Percentiles rank a stretch among this genome's conserved stretches.
Conservation (phyloP, 2,329 filamentous ascomycete species). For the Aureobasidium sp. region DNA sequence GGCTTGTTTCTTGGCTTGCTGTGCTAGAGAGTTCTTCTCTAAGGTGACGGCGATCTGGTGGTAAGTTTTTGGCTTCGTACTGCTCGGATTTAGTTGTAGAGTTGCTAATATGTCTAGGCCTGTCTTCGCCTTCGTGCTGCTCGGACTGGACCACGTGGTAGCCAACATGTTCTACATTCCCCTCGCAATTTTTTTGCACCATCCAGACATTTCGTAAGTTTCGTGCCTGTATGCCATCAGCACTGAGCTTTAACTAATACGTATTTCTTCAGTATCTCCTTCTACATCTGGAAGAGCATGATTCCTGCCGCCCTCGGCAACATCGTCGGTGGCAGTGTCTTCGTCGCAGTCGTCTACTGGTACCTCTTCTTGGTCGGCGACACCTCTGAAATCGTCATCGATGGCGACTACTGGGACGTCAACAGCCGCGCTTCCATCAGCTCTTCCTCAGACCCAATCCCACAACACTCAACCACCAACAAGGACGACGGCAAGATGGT, state of each 20-base stretch:
- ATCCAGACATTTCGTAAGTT: conserved; percentile 36
- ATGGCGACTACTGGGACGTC: conserved; percentile 2
- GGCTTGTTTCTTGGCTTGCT: conserved; percentile 41
- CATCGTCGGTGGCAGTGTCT: conserved; percentile 44
- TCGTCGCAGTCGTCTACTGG: conserved; percentile 44
- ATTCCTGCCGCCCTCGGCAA: conserved; percentile 47
- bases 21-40: conserved; percentile 42
- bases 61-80: too few species aligned
- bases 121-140: conserved; percentile 43
- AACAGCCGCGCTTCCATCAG: not conserved
- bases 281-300: conserved; percentile 52
- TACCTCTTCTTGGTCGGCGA: conserved; percentile 27
- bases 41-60: conserved; percentile 31
- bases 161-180: conserved; percentile 44
- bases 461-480: not conserved
- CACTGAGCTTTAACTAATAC: too few species aligned
- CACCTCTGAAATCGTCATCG: not conserved
- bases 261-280: not conserved
- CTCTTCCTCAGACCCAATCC: not conserved
- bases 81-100: too few species aligned
- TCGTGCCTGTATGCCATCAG: too few species aligned
- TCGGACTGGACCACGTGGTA: conserved; percentile 45
- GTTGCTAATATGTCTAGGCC: too few species aligned
- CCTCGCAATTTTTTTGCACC: conserved; percentile 41
- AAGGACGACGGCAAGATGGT: conserved; percentile 2